Base-by-base conservation (phyloP, 1,284 basidiomycete species). In the Athelia sp. region DNA sequence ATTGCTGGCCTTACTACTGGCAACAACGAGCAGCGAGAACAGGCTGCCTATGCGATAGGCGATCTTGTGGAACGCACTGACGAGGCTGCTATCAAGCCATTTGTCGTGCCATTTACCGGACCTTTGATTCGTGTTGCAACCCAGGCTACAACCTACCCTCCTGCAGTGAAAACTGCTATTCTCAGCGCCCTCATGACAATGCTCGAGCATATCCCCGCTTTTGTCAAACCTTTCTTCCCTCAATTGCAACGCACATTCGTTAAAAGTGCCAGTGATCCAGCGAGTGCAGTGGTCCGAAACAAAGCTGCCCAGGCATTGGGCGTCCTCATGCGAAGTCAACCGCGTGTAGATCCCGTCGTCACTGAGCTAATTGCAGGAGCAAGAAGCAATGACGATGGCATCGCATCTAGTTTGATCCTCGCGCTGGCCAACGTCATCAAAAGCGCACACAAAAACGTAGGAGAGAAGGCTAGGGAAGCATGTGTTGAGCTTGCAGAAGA, bases 171-270 rank as follows among this genome's bases (percentile, higher is more conserved):
- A 72, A 84, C 82, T 11, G 93, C 87, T 10, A 95, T 97, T 52
- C 76, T 96, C 22, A 81, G 78, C 31, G 90, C 93, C 1, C 77
- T 97, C 35, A 82, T 84, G 0, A 82, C 84, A 10, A 89, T 97
- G 78, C 75, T 97, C 29, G 81, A 86, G 56, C 78, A 81, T 46
- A 90, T 98, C 18, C 94, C 96, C 0, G 74, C 79, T 18, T 91
- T 97, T 56, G 93, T 98, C 56, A 93, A 93, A 64, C 95, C 96
- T 0, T 99, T 99, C 85, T 98, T 98, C 77, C 97, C 96, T 2
- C 96, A 99, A 64, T 73, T 99, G 32, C 96, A 98, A 64, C 81
- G 96, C 35, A 98, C 94, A 0, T 99, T 99, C 63, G 89, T 98
- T 68, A 99, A 99, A 71, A 92, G 93, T 34, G 80, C 90, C 0